Conservation (phyloP, 1,284 basidiomycete species). For the Mycena sp. region DNA sequence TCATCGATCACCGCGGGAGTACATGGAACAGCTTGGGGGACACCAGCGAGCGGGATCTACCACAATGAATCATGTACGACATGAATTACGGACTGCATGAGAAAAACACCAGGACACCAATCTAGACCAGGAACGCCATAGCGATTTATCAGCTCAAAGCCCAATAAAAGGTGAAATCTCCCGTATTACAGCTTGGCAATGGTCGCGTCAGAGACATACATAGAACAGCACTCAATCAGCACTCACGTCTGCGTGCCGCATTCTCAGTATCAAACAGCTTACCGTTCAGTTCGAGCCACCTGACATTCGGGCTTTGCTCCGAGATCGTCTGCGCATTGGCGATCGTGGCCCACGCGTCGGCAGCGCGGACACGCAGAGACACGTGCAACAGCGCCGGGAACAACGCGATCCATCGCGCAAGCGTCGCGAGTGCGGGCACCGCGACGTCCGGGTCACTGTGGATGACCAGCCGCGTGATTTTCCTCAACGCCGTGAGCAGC, state of each 20-base stretch:
- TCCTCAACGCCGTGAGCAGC: not conserved
- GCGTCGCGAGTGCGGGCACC: conserved; percentile 11
- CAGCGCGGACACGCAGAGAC: conserved; percentile 12
- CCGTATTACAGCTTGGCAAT: not conserved
- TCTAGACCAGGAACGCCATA: too few species aligned
- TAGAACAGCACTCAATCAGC: not conserved
- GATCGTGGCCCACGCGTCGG: conserved; percentile 4
- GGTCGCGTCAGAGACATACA: not conserved
- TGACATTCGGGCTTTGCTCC: conserved; percentile 14
- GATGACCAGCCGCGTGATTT: conserved; percentile 25
- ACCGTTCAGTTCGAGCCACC: conserved; percentile 24
- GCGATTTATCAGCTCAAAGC: too few species aligned
- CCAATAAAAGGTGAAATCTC: conserved; percentile 10
- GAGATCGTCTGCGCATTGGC: conserved; percentile 16
- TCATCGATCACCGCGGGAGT: too few species aligned
- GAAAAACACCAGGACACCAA: not conserved
- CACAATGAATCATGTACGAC: too few species aligned
- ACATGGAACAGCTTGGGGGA: too few species aligned
- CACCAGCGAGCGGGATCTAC: too few species aligned
- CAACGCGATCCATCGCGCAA: conserved; percentile 25
- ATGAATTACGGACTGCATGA: not conserved
- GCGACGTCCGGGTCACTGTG: conserved; percentile 9
- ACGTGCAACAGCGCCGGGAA: conserved; percentile 24
- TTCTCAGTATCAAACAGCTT: conserved; percentile 11
- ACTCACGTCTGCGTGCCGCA: conserved; percentile 7